phyloP scores from a whole-genome alignment of 106 monocot genomes.

The Dioscorea dumetorum region DNA sequence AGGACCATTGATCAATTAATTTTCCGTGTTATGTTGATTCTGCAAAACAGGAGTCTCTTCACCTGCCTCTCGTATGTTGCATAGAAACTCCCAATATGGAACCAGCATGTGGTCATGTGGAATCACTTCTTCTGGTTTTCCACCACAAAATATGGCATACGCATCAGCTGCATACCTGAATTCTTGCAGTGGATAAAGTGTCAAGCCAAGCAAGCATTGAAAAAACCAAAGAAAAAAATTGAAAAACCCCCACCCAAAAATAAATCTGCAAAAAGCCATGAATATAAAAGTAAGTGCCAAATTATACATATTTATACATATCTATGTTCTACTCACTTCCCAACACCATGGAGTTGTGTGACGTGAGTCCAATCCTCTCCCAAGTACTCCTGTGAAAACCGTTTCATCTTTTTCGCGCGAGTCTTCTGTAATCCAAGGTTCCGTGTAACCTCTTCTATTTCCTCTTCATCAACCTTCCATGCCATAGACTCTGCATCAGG shows the following conservation, averaged over 20 bases:
- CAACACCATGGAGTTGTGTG: slow-evolving; percentile 34
- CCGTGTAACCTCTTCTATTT: slow-evolving; percentile 15
- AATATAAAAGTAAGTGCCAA: too few relatives aligned
- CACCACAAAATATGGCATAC: slow-evolving; percentile 57
- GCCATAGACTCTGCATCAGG: slow-evolving; percentile 24
- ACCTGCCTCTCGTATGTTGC: neutral
- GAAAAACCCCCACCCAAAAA: too few relatives aligned
- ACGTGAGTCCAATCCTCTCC: slow-evolving; percentile 44
- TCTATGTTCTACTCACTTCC: neutral
- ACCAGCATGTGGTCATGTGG: slow-evolving; percentile 49
- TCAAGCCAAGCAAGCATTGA: too few relatives aligned
- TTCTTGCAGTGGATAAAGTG: too few relatives aligned
- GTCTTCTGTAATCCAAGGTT: slow-evolving; percentile 33
- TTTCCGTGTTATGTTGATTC: too few relatives aligned
- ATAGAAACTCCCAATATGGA: slow-evolving; percentile 40
- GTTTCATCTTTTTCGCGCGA: slow-evolving; percentile 25
- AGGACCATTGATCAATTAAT: too few relatives aligned
- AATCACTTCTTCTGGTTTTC: slow-evolving; percentile 32
- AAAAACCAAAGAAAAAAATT: too few relatives aligned
- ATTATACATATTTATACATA: neutral
- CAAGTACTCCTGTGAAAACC: slow-evolving; percentile 29
- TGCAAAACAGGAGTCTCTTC: too few relatives aligned
- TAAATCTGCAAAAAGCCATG: too few relatives aligned
- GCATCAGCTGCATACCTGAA: slow-evolving; percentile 68
- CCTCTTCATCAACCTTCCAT: slow-evolving; percentile 1